phyloP scores from a whole-genome alignment of 495 filamentous ascomycete species.

The Cairneyella variabilis region DNA sequence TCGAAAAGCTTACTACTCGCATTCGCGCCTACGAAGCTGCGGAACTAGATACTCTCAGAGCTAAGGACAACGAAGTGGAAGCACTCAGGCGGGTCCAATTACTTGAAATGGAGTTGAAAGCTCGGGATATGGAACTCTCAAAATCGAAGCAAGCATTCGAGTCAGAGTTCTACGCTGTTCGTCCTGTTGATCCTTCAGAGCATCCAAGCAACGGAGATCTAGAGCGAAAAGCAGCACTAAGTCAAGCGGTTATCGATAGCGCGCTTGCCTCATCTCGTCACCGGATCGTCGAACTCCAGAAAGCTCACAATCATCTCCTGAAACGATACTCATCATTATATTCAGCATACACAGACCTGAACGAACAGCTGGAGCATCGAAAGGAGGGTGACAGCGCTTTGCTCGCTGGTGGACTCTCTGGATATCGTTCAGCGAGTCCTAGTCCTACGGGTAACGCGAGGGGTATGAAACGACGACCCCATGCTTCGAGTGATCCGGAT shows the following conservation, averaged over 20 bases:
- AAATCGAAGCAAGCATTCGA: conserved; percentile 37
- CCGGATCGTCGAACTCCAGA: conserved; percentile 42
- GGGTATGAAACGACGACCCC: conserved; percentile 8
- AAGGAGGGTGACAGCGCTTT: background rate
- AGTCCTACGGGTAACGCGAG: background rate
- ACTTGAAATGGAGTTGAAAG: conserved; percentile 45
- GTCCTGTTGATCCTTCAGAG: conserved; percentile 9
- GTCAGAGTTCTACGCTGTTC: conserved; percentile 36
- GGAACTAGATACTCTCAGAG: conserved; percentile 48
- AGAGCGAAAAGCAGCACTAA: conserved; percentile 11
- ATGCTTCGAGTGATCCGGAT: conserved; percentile 16
- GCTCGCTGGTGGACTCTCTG: background rate
- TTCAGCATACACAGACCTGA: conserved; percentile 33
- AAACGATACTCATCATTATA: conserved; percentile 35
- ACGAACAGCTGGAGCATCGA: conserved; percentile 17
- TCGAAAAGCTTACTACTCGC: conserved; percentile 51
- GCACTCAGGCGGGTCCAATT: conserved; percentile 48
- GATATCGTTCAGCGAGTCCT: background rate
- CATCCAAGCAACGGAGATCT: background rate
- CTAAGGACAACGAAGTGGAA: conserved; percentile 46
- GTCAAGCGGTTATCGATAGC: conserved; percentile 44
- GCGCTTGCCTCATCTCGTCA: conserved; percentile 40
- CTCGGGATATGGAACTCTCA: conserved; percentile 44
- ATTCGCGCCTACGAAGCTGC: conserved; percentile 55
- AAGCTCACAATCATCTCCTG: conserved; percentile 34